Evolutionary conservation across 2,329 filamentous ascomycete genomes (phyloP), one percentile per base, ranked within the genome.

Genomic region (Parastagonospora nodorum): DNA sequence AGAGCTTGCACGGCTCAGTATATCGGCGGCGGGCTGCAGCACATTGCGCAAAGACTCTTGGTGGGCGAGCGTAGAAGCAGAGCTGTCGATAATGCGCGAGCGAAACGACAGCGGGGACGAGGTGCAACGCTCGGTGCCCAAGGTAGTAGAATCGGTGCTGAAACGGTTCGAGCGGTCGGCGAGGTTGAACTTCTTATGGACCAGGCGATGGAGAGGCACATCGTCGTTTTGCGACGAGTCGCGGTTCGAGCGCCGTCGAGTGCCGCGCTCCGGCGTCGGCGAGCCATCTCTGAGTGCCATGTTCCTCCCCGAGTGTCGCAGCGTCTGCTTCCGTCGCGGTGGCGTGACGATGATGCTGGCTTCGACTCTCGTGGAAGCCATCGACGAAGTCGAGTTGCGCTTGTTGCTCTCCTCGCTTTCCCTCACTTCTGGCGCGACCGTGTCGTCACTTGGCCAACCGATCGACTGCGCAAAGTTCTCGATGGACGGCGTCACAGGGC

Each of bases 261-360:
- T 76, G 9, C 76, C 78, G 53, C 76, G 76, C 8, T 67, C 64
- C 7, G 63, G 45, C n/a, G 45, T 53, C 5, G 68, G 58, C 6
- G 67, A 67, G 48, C 63, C 66, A 27, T 58, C 77, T 43, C 76
- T 77, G 31, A 83, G 69, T 2, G 81, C 82, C 48, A 76, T 66
- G 51, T 80, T 80, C 66, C 80, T 84, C 39, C 77, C 79, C 5
- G 78, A 78, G 61, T 84, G 82, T 43, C 83, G 79, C 43, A 85
- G 67, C 1, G 75, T 78, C 24, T 63, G 68, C 45, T 68, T 74
- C 32, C 75, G 70, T 52, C 74, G 76, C 33, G 75, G 78, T 4
- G 79, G 77, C 12, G 76, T 76, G 14, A 81, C 75, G 38, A 84
- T 76, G 28, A 85, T 81, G 62, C 82, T 75, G 10, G 80, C 82